phyloP scores from a whole-genome alignment of 495 filamentous ascomycete species.

The Daldinia bambusicola region DNA sequence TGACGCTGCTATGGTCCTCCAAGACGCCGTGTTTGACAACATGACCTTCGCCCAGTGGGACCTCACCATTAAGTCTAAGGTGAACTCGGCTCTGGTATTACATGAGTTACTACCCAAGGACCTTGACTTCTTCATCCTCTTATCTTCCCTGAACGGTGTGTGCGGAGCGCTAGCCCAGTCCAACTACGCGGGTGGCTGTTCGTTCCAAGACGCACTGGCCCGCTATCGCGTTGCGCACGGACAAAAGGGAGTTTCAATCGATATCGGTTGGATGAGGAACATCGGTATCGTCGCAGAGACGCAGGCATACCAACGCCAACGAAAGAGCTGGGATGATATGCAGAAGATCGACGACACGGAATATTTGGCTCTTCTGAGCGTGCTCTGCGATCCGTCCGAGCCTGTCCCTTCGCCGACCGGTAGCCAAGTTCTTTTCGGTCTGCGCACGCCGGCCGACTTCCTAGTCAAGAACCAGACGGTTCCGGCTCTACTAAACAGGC shows the following conservation, averaged over 20 bases:
- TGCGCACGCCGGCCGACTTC: slow-evolving; percentile 38
- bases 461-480: slow-evolving; percentile 30
- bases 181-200: slow-evolving; percentile 69
- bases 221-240: slow-evolving; percentile 50
- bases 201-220: slow-evolving; percentile 63
- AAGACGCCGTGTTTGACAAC: slow-evolving; percentile 60
- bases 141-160: slow-evolving; percentile 65
- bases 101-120: slow-evolving; percentile 52
- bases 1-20: slow-evolving; percentile 61
- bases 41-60: slow-evolving; percentile 59
- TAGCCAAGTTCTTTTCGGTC: slow-evolving; percentile 45
- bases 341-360: slow-evolving; percentile 45
- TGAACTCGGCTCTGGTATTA: slow-evolving; percentile 58
- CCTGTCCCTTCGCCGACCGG: slow-evolving; percentile 27
- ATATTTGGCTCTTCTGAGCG: slow-evolving; percentile 50
- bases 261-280: slow-evolving; percentile 57
- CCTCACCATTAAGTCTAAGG: slow-evolving; percentile 56
- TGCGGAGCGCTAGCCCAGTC: slow-evolving; percentile 63
- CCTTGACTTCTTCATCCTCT: slow-evolving; percentile 68
- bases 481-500: slow-evolving; percentile 37
- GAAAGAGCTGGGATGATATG: slow-evolving; percentile 42
- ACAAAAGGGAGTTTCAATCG: slow-evolving; percentile 56
- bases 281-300: slow-evolving; percentile 50
- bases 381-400: slow-evolving; percentile 48
- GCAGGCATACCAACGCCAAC: slow-evolving; percentile 39